Conservation (phyloP, 176 grass and related monocot genomes). For the Puccinellia tenuiflora region DNA sequence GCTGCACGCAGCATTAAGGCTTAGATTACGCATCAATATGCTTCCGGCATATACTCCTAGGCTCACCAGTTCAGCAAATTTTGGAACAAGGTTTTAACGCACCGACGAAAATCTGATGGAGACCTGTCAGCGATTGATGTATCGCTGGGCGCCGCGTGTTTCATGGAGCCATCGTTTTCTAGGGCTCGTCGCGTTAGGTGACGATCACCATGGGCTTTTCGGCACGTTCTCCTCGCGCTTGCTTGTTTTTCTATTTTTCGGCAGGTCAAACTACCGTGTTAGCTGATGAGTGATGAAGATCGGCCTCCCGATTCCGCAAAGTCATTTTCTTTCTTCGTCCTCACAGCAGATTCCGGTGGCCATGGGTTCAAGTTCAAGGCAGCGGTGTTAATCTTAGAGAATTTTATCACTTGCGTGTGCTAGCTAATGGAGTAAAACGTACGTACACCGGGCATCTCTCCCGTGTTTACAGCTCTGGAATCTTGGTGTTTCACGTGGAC, state of each 20-base stretch:
- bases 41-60: neutral
- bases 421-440: neutral
- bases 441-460: neutral
- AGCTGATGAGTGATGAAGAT: neutral
- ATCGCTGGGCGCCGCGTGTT: neutral
- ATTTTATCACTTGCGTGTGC: neutral
- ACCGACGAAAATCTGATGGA: slow-evolving; percentile 23
- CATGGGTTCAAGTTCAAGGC: no score
- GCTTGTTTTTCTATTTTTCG: no score
- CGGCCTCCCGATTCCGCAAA: neutral
- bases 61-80: neutral
- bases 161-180: neutral
- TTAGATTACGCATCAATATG: neutral
- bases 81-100: neutral
- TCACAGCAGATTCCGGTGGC: neutral
- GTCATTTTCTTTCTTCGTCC: neutral
- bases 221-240: neutral
- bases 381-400: no score
- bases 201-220: neutral
- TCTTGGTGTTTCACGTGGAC: neutral
- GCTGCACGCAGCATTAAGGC: neutral
- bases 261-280: no score
- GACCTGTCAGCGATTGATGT: neutral
- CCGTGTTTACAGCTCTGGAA: neutral
- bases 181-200: neutral